Conservation (phyloP, 208 protist genomes). For the Trypanosoma lewisi region DNA sequence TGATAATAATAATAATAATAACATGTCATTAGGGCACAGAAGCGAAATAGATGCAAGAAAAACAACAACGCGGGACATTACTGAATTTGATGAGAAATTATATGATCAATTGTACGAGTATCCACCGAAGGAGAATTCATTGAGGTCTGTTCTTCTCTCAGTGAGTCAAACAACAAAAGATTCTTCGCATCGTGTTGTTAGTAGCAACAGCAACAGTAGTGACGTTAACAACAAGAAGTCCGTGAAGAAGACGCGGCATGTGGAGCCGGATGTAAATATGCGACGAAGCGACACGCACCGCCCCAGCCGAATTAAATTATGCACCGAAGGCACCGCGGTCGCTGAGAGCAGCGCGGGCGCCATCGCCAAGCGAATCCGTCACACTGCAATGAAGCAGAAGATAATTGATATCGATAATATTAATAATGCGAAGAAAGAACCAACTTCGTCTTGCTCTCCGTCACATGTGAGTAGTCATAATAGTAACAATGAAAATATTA, state of each 20-base stretch:
- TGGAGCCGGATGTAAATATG: not conserved
- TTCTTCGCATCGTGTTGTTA: not conserved
- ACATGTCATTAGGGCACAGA: too few relatives aligned
- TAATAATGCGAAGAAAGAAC: too few relatives aligned
- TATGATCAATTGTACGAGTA: slow-evolving; percentile 17
- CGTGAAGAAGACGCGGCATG: not conserved
- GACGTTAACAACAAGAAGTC: not conserved
- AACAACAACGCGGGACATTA: not conserved
- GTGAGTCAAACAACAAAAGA: not conserved
- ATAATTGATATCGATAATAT: not conserved
- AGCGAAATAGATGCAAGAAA: not conserved
- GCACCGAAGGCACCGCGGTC: slow-evolving; percentile 22
- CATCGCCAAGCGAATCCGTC: slow-evolving; percentile 20
- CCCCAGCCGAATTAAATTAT: not conserved
- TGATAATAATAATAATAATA: too few relatives aligned
- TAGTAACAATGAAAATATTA: too few relatives aligned
- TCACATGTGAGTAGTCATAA: too few relatives aligned
- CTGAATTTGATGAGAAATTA: slow-evolving; percentile 3
- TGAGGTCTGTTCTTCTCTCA: slow-evolving; percentile 12
- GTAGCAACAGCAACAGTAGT: too few relatives aligned
- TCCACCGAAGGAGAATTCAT: not conserved
- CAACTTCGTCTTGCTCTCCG: too few relatives aligned
- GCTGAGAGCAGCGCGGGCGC: slow-evolving; percentile 20
- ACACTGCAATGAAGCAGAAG: not conserved
- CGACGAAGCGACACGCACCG: not conserved